Evolutionary conservation across 164 flowering plant genomes (phyloP).

Genomic region (Nelumbo lutea): DNA sequence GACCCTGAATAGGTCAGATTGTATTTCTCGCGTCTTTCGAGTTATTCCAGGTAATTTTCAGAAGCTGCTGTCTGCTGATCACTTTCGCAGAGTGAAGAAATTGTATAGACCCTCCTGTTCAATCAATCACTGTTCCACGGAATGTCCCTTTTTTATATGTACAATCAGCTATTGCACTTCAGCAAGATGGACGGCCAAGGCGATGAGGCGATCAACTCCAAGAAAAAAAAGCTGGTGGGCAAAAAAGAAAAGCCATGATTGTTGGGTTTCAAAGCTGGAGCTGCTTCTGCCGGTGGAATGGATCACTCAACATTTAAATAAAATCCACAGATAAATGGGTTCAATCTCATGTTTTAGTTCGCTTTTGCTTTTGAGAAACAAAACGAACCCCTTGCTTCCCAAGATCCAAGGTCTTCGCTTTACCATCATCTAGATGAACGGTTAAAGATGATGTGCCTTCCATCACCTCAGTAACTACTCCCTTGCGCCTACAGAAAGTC

Average conservation of each 20-base stretch:
- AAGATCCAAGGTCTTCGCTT: slow-evolving; percentile 54
- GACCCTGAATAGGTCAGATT: neutral
- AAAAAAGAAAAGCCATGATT: neutral
- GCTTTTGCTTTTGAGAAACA: slow-evolving; percentile 72
- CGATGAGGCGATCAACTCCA: neutral
- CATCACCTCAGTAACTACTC: slow-evolving; percentile 51
- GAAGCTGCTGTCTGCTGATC: too few relatives aligned
- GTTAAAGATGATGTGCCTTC: slow-evolving; percentile 59
- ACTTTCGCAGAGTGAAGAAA: neutral
- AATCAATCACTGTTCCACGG: too few relatives aligned
- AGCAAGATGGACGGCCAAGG: neutral
- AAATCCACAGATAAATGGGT: neutral
- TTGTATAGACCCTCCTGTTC: neutral
- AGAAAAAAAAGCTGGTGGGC: neutral
- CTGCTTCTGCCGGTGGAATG: slow-evolving; percentile 9
- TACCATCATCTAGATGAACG: slow-evolving; percentile 76
- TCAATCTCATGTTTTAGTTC: slow-evolving; percentile 29
- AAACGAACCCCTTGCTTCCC: slow-evolving; percentile 87
- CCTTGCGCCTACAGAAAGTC: slow-evolving; percentile 56
- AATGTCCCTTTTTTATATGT: neutral
- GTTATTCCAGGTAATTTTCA: neutral
- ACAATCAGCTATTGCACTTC: neutral
- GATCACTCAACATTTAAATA: neutral
- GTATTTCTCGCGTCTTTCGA: neutral
- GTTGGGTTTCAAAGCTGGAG: neutral